These are phyloP conservation scores for Aurinia saxatilis DNA, from an alignment of 345 rosid species.

Conservation along the genomic window DNA sequence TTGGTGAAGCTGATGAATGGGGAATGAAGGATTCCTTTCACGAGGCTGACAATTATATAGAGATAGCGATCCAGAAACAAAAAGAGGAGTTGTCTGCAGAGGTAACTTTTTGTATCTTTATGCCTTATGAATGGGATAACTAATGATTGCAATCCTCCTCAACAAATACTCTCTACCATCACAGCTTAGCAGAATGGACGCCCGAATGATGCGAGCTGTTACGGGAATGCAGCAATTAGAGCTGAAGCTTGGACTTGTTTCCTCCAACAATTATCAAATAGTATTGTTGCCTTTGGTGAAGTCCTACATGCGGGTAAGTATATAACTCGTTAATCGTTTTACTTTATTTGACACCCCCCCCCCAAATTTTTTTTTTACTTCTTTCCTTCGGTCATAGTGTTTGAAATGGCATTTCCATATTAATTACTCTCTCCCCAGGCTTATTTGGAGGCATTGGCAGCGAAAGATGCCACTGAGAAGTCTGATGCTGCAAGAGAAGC, in stretches of 20 bases:
- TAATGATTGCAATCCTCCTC: background rate
- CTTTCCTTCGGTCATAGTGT: background rate
- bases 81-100: constrained; percentile 73
- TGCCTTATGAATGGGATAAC: background rate
- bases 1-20: constrained; percentile 76
- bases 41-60: constrained; percentile 70
- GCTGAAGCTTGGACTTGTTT: constrained; percentile 65
- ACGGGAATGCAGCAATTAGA: constrained; percentile 79
- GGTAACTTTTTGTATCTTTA: constrained; percentile 39
- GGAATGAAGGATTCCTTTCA: constrained; percentile 58
- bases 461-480: constrained; percentile 92
- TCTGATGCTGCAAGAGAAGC: constrained; percentile 99
- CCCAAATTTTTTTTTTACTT: too few relatives aligned
- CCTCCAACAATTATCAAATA: constrained; percentile 58
- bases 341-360: too few relatives aligned
- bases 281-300: constrained; percentile 69
- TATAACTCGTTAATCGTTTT: constrained; percentile 16
- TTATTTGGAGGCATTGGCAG: constrained; percentile 83
- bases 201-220: constrained; percentile 59
- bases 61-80: constrained; percentile 70
- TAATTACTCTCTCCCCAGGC: constrained; percentile 35
- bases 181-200: constrained; percentile 88
- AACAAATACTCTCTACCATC: constrained; percentile 7
- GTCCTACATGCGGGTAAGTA: constrained; percentile 73
- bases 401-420: background rate